Evolutionary conservation across 768 basidiomycete genomes (phyloP).

Genomic region (Pleurotus tuber-regium): DNA sequence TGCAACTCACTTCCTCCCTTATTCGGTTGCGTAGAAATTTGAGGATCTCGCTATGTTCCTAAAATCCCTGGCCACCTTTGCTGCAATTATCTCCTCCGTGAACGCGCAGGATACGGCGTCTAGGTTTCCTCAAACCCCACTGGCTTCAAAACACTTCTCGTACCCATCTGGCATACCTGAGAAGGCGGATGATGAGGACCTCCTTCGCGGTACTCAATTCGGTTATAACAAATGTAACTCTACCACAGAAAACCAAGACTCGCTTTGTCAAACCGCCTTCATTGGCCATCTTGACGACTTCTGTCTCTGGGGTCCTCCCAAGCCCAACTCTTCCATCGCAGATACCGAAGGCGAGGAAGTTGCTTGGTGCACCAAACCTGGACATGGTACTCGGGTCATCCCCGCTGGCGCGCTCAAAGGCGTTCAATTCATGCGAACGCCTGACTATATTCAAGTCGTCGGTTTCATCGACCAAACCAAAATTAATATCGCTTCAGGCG

Average conservation of each 20-base stretch:
- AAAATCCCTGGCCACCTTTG: neutral
- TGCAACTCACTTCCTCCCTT: neutral
- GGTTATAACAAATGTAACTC: conserved; percentile 72
- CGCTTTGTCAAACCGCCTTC: conserved; percentile 60
- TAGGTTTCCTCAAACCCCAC: conserved; percentile 1
- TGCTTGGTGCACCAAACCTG: conserved; percentile 66
- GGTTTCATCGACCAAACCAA: conserved; percentile 57
- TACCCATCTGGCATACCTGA: conserved; percentile 42
- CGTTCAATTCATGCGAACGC: conserved; percentile 53
- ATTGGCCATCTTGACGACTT: conserved; percentile 62
- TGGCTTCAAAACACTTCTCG: neutral
- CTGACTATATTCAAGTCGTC: conserved; percentile 51
- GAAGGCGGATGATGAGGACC: conserved; percentile 41
- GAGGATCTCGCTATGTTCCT: neutral
- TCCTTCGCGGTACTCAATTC: conserved; percentile 51
- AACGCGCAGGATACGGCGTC: neutral
- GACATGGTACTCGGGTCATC: conserved; percentile 63
- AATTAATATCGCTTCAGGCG: conserved; percentile 45
- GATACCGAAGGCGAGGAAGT: conserved; percentile 62
- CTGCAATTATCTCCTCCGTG: neutral
- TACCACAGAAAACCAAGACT: conserved; percentile 57
- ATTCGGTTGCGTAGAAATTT: too few species aligned
- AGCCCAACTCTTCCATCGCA: conserved; percentile 44
- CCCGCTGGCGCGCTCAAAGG: conserved; percentile 54
- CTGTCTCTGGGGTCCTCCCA: conserved; percentile 54